Evolutionary conservation across 768 basidiomycete species (phyloP), one percentile per base, ranked within the genome.

Genomic region (Suillus clintonianus): DNA sequence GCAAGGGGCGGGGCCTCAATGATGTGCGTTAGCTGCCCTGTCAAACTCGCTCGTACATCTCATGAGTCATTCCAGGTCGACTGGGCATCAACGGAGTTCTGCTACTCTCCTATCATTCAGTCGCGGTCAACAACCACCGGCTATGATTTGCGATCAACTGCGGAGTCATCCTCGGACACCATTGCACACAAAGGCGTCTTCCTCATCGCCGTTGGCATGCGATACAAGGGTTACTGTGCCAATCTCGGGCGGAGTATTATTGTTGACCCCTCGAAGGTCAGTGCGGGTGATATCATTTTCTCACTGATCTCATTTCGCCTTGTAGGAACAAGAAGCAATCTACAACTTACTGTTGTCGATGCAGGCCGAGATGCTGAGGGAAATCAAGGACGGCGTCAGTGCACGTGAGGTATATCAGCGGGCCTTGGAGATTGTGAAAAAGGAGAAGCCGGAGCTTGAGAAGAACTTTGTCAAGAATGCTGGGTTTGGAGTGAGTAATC

Each of bases 191-290:
- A 91, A 70, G 96, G 96, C 22, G 93, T 99, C 45, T 86, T 98
- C 62, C 80, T 99, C 7, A 88, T 93, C 11, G 86, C 91, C 5
- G 85, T 97, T 66, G 97, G 96, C 32, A 82, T 99, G 74, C 86
- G 94, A 32, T 98, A 97, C 78, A 96, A 90, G 71, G 90, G 89
- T 1, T 99, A 99, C 69, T 95, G 94, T 72, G 88, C 92, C 34
- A 97, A 95, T 74, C 86, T 98, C 67, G 95, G 93, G 5, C 85
- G 97, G 50, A 98, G 93, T 2, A 96, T 97, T 77, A 92, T 98
- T 68, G 95, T 99, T 43, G 95, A 97, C 72, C 97, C 97, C 2
- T 89, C 89, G 66, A 89, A 91, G 70, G 95, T 95, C 65, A 64
- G 77, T 71, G 53, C 15, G 27, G 53, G 45, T 32, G 47, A 55